Conservation (phyloP, 345 rosid species). For the Boechera retrofracta region DNA sequence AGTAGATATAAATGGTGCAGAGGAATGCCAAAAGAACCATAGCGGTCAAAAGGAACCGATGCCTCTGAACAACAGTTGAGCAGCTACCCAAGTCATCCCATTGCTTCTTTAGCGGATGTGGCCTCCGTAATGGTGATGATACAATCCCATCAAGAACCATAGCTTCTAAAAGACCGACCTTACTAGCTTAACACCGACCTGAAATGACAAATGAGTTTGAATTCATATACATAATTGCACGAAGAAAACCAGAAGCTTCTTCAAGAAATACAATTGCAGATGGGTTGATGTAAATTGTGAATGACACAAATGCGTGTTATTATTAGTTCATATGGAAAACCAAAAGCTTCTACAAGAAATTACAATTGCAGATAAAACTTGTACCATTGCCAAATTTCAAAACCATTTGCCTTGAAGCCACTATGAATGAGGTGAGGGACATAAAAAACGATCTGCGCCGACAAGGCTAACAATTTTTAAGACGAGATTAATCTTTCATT, state of each 20-base stretch:
- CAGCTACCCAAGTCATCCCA: conserved; percentile 86
- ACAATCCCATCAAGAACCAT: conserved; percentile 82
- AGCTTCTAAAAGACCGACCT: background rate
- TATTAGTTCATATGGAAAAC: too few relatives aligned
- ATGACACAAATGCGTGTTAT: too few relatives aligned
- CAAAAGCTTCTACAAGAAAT: too few relatives aligned
- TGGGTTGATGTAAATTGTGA: too few relatives aligned
- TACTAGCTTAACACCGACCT: conserved; percentile 24
- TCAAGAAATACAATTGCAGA: too few relatives aligned
- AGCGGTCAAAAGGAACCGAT: conserved; percentile 85
- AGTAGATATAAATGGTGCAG: conserved; percentile 91
- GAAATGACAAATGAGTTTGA: conserved; percentile 15
- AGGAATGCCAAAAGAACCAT: conserved; percentile 72
- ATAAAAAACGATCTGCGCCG: too few relatives aligned
- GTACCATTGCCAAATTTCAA: too few relatives aligned
- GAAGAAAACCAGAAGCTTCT: too few relatives aligned
- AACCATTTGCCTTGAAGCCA: background rate
- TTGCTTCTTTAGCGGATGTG: conserved; percentile 67
- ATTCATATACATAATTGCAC: too few relatives aligned
- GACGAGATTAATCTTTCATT: too few relatives aligned
- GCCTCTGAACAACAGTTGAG: conserved; percentile 71
- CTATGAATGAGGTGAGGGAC: too few relatives aligned
- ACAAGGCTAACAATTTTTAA: background rate
- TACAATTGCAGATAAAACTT: too few relatives aligned
- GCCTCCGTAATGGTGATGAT: conserved; percentile 76